Base-by-base conservation (phyloP, 306 rosid species). In the Citrullus colocynthis region DNA sequence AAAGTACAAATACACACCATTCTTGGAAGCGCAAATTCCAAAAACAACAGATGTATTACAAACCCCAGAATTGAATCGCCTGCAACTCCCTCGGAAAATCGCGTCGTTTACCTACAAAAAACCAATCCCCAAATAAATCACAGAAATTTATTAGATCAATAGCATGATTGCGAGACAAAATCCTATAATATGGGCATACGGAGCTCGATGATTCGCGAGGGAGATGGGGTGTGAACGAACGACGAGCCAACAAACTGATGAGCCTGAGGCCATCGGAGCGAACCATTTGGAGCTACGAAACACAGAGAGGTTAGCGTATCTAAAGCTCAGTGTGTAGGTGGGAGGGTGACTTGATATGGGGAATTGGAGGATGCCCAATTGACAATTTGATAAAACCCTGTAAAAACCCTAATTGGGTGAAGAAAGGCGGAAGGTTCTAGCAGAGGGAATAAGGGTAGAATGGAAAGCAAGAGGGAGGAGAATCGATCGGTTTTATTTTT, bases 231-330 rank as follows among this genome's bases (percentile, higher is more conserved):
- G 83, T 36, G 42, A 88, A 58, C 37, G 91, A 78, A 77, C 88
- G 90, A 81, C 91, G 92, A 75, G 90, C 83, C 75, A 88, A 80
- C 76, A 85, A 83, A 60, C 82, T 76, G 34, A 88, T 36, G 75
- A 95, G 83, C 73, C 72, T 84, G 84, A 81, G 75, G 79, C 93
- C 90, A 76, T 85, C 81, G 79, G 92, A 87, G 88, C 91, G 88
- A 88, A 86, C 96, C 99, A 95, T 95, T 80, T 75, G 86, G 85
- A 32, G 36, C 57, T 67, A 7, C 28, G 75, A 34, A 74, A 52
- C 48, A 45, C 49, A 63, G 56, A 21, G 4, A 41, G 45, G 45
- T 42, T 24, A 13, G 28, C 18, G 45, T 39, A 71, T 48, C 42
- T 51, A 0, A 4, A 56, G 11, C 75, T 78, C 62, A 1, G 73